A percentile compares a stretch with the other conserved stretches of the same genome.
phyloP scores from a whole-genome alignment of 495 filamentous ascomycete genomes.

The Sordaria brevicollis region DNA sequence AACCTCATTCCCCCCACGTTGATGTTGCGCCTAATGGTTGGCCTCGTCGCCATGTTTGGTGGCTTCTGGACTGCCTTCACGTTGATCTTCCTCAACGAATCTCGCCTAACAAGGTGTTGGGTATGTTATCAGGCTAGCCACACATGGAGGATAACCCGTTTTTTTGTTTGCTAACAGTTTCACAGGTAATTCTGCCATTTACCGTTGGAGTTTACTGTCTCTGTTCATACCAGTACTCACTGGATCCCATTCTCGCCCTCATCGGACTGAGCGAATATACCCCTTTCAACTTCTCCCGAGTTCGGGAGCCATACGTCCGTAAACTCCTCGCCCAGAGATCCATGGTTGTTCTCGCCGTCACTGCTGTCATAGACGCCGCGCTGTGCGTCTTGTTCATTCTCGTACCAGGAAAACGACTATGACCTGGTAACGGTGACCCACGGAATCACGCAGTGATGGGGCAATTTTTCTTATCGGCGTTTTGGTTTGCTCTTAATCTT shows the following conservation, averaged over 20 bases:
- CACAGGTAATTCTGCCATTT: constrained; percentile 84
- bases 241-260: constrained; percentile 88
- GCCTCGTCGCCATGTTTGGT: constrained; percentile 78
- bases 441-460: not conserved
- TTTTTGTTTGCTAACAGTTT: constrained; percentile 13
- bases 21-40: constrained; percentile 71
- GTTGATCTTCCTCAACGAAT: constrained; percentile 78
- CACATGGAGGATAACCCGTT: not conserved
- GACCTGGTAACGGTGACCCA: constrained; percentile 3
- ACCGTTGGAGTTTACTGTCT: constrained; percentile 81
- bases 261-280: constrained; percentile 88
- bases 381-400: constrained; percentile 80
- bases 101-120: constrained; percentile 66
- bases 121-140: constrained; percentile 40
- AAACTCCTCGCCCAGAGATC: constrained; percentile 73
- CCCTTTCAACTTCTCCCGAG: constrained; percentile 75
- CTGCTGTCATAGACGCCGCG: constrained; percentile 62
- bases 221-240: constrained; percentile 81
- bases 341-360: constrained; percentile 60
- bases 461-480: not conserved
- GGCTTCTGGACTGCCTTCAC: constrained; percentile 91
- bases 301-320: constrained; percentile 82
- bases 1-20: constrained; percentile 86
- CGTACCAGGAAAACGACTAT: constrained; percentile 83
- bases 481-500: not conserved